Percentiles rank a stretch among this genome's conserved stretches.
phyloP scores from a whole-genome alignment of 805 yeast species.

The Pichia exigua region DNA sequence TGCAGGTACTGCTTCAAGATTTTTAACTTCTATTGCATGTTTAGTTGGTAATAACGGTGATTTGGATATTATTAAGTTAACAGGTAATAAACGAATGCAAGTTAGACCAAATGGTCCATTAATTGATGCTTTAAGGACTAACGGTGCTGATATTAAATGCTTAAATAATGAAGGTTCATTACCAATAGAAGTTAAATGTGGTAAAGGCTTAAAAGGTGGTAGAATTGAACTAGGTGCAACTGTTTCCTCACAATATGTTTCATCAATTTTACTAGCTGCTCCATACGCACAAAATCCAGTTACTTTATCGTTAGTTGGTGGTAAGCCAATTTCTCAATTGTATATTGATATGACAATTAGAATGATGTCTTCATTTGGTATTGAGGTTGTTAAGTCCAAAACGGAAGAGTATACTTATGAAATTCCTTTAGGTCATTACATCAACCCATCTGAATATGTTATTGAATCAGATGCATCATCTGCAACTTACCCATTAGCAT shows the following conservation, averaged over 20 bases:
- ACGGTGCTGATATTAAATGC: conserved; percentile 72
- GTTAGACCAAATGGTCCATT: conserved; percentile 95
- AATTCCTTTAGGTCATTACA: conserved; percentile 78
- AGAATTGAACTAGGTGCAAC: conserved; percentile 91
- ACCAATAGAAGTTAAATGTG: conserved; percentile 69
- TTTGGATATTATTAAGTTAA: conserved; percentile 48
- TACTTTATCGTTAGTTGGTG: conserved; percentile 83
- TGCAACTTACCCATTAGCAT: conserved; percentile 95
- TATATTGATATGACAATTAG: conserved; percentile 96
- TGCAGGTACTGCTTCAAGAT: conserved; percentile 97
- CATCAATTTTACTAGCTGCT: conserved; percentile 94
- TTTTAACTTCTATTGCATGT: conserved; percentile 88
- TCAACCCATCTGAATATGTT: conserved; percentile 76
- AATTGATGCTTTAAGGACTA: conserved; percentile 78
- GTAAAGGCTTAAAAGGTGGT: conserved; percentile 77
- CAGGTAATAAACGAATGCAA: conserved; percentile 96
- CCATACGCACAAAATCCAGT: conserved; percentile 90
- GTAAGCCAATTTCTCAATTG: conserved; percentile 92
- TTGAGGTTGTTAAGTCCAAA: conserved; percentile 59
- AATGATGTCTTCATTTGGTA: conserved; percentile 90
- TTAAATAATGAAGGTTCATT: conserved; percentile 72
- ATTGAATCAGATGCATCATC: conserved; percentile 97
- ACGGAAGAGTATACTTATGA: conserved; percentile 79
- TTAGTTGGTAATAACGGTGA: conserved; percentile 47
- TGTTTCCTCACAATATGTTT: conserved; percentile 93